Base-by-base conservation (phyloP, 176 grass and related monocot genomes). In the Aegilops speltoides region DNA sequence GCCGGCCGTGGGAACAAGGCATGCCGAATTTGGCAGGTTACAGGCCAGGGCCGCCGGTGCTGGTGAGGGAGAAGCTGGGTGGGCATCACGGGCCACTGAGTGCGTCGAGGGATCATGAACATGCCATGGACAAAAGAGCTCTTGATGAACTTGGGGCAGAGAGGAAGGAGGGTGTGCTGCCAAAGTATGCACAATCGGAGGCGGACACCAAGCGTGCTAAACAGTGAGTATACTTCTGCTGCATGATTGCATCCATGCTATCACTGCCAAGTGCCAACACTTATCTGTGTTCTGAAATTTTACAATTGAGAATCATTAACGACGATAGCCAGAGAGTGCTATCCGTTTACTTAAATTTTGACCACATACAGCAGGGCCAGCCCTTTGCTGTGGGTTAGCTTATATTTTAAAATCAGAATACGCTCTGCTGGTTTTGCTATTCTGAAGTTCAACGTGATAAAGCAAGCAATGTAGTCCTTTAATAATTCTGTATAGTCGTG, bases 121-220 rank as follows among this genome's bases (percentile, higher is more conserved):
- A 86, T 81, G 46, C 87, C 34, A 87, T 92, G 37, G 88, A 88
- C 79, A 95, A 69, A 74, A 91, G 81, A 82, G 68, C 84, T 37
- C 81, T 80, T 32, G 85, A 91, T 82, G 89, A 90, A 61, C n/a
- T 81, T 78, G 74, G 88, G 61, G 45, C 8, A n/a, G 93, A 95
- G 36, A 92, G 89, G 80, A 97, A 92, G 81, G 96, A 98, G 22
- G 86, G 86, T 12, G 65, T 76, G 70, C 85, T 40, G 15, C 76
- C 45, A 16, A 95, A 98, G 82, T 80, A 92, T 15, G n/a, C 63
- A 33, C 92, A 92, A 72, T 86, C 79, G 40, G 96, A 95, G 60
- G 86, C 85, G 0, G 93, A 98, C 72, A 88, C 88, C 24, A 98
- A 93, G 70, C 92, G 93, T 0, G 93, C 90, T 57, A 98, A 98